These are phyloP conservation scores for Silene noctiflora DNA, from an alignment of 179 eudicot genomes.

Conservation along the genomic window DNA sequence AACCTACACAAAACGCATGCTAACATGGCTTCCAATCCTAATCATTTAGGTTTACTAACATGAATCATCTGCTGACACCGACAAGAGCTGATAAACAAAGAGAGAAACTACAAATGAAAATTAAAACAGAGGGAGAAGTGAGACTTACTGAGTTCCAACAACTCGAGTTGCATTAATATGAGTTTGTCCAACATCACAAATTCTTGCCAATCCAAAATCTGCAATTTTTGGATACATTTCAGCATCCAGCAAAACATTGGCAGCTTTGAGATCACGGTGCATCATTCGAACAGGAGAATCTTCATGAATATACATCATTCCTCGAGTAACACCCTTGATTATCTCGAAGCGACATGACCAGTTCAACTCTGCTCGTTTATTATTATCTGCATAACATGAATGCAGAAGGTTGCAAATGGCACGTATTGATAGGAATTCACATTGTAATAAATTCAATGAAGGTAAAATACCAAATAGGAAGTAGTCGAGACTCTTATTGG, in stretches of 20 bases:
- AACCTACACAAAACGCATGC: no score
- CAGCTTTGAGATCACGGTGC: conserved; percentile 32
- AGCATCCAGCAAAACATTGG: conserved; percentile 23
- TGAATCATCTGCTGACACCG: no score
- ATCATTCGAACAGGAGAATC: conserved; percentile 26
- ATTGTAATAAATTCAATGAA: background rate
- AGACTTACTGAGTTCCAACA: conserved; percentile 28
- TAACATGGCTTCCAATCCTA: no score
- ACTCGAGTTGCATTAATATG: conserved; percentile 21
- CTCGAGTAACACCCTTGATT: conserved; percentile 29
- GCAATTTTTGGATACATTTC: conserved; percentile 32
- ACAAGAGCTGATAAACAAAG: no score
- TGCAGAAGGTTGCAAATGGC: no score
- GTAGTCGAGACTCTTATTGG: conserved; percentile 29
- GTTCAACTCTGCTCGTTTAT: conserved; percentile 21
- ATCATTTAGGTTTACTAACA: no score
- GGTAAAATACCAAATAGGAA: conserved; percentile 26
- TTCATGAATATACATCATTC: conserved; percentile 31
- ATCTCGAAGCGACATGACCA: conserved; percentile 28
- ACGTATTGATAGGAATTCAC: no score
- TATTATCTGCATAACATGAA: conserved; percentile 10
- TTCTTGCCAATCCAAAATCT: conserved; percentile 33
- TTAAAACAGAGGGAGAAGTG: no score
- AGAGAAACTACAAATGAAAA: no score
- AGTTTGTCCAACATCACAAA: conserved; percentile 22